Evolutionary conservation across 2,329 filamentous ascomycete species (phyloP), one percentile per base, ranked within the genome.

Genomic region (Capronia epimyces): DNA sequence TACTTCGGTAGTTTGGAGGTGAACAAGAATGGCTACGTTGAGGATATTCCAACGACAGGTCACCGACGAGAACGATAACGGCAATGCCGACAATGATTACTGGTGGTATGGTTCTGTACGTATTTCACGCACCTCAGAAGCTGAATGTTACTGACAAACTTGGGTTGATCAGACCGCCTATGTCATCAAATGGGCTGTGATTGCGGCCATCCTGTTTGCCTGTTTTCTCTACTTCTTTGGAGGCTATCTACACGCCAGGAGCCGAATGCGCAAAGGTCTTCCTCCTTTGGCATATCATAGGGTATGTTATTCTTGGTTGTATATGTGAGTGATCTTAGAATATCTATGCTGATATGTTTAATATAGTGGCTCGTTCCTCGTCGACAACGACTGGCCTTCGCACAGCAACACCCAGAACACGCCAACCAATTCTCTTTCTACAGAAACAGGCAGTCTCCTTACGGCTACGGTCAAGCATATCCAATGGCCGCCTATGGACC

Each of bases 131-230:
- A 40, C 36, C 2, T n/a, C n/a, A n/a, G n/a, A n/a, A n/a, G n/a
- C n/a, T n/a, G 36, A 40, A 40, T 21, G 2, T 1, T 1, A 16
- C 10, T 18, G 13, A 32, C 46, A 45, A 41, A 47, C 37, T 22
- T 25, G n/a, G n/a, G n/a, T 29, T 27, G 16, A 18, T 16, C 53
- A 86, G 81, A 77, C 75, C 29, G 83, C 81, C 50, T 68, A 77
- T 49, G 82, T 83, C 51, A 72, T 89, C 62, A 86, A 87, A 68
- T 91, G 86, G 80, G 75, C 77, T 41, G 69, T 91, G 53, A 80
- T 90, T 63, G 77, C 79, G 53, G 70, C 73, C 55, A 65, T 91
- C 58, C 72, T 87, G 60, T 52, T 76, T 49, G 49, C 81, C 53
- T 68, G 87, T 62, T 65, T 80, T 46, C 61, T 75, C 36, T 88